These are phyloP conservation scores for Carex sylvatica DNA, from an alignment of 202 grass and related monocot species.

Conservation along the genomic window DNA sequence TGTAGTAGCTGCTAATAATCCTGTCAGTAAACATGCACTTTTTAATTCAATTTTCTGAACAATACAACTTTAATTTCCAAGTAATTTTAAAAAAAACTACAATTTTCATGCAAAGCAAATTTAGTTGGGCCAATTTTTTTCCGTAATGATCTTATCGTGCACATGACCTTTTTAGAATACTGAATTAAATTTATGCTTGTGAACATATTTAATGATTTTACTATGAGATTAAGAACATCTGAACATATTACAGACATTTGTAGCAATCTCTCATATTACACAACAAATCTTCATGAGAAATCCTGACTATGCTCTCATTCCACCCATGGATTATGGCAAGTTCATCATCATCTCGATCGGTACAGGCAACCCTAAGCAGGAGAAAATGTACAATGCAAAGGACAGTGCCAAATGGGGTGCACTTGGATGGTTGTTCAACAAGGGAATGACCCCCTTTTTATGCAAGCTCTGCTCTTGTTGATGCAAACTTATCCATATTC, in stretches of 20 bases:
- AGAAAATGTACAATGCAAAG: slow-evolving; percentile 28
- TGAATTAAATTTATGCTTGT: too few relatives aligned
- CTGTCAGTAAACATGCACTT: slow-evolving; percentile 17
- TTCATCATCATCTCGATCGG: slow-evolving; percentile 47
- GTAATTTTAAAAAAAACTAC: too few relatives aligned
- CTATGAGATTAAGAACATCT: too few relatives aligned
- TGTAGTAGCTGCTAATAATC: slow-evolving; percentile 46
- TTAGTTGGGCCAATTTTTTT: too few relatives aligned
- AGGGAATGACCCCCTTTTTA: slow-evolving; percentile 33
- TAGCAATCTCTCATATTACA: slow-evolving; percentile 38
- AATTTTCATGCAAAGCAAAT: too few relatives aligned
- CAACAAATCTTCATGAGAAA: slow-evolving; percentile 32
- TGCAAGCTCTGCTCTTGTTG: slow-evolving; percentile 32
- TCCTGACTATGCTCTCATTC: not conserved
- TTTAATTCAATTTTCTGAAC: too few relatives aligned
- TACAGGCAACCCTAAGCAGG: slow-evolving; percentile 35
- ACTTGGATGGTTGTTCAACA: slow-evolving; percentile 25
- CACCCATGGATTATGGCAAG: slow-evolving; percentile 32
- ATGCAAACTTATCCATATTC: slow-evolving; percentile 21
- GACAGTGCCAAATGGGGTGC: slow-evolving; percentile 34
- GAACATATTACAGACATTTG: slow-evolving; percentile 40
- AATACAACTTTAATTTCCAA: too few relatives aligned
- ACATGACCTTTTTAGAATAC: too few relatives aligned
- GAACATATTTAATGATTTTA: too few relatives aligned
- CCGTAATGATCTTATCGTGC: too few relatives aligned